Percentiles rank a stretch among this genome's conserved stretches.
phyloP scores from a whole-genome alignment of 169 alveolate species.

The Haemoproteus tartakovskyi region DNA sequence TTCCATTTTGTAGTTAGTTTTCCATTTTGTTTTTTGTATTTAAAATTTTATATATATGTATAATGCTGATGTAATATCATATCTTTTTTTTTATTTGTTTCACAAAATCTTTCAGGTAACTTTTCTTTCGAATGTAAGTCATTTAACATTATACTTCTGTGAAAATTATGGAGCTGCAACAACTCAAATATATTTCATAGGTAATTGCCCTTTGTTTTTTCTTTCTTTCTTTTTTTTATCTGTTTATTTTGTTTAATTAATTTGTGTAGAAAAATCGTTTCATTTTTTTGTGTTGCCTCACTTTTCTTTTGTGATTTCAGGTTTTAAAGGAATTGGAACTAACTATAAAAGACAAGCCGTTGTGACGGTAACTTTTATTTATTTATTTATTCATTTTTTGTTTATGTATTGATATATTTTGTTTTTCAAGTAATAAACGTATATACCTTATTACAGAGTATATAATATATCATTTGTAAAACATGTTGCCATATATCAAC shows the following conservation, averaged over 20 bases:
- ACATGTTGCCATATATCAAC: too few relatives aligned
- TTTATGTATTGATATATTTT: too few relatives aligned
- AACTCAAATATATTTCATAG: conserved; percentile 70
- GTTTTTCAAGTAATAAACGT: too few relatives aligned
- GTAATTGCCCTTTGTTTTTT: conserved; percentile 25
- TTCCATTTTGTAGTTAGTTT: too few relatives aligned
- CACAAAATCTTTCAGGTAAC: conserved; percentile 72
- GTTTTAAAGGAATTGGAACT: conserved; percentile 73
- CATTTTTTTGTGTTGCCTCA: too few relatives aligned
- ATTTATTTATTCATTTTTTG: too few relatives aligned
- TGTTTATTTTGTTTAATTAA: not conserved
- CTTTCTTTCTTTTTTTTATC: not conserved
- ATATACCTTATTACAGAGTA: too few relatives aligned
- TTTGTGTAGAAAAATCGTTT: not conserved
- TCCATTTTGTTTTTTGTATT: too few relatives aligned
- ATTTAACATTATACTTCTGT: conserved; percentile 71
- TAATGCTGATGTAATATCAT: too few relatives aligned
- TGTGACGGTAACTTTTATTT: conserved; percentile 63
- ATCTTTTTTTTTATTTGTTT: too few relatives aligned
- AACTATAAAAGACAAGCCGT: conserved; percentile 75
- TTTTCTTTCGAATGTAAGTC: conserved; percentile 71
- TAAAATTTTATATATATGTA: too few relatives aligned
- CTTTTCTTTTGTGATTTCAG: conserved; percentile 19
- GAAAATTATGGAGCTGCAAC: conserved; percentile 72
- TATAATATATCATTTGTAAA: too few relatives aligned